Evolutionary conservation across 108 stramenopile species (phyloP), one percentile per base, ranked within the genome.

Genomic region (Bacterosira constricta): DNA sequence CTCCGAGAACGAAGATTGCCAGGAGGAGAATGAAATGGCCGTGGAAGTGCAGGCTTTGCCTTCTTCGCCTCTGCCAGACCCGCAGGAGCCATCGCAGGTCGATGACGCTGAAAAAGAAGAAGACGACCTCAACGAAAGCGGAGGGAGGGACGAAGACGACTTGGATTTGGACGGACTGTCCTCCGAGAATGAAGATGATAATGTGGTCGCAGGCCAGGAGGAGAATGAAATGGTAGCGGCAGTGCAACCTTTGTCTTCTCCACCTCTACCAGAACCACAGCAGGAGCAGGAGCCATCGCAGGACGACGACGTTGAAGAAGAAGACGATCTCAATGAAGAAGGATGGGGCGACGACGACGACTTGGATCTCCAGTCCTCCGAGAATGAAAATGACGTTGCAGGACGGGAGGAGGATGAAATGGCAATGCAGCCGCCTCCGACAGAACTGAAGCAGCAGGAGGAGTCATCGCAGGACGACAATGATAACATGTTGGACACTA

Each of bases 341-440:
- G 55, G 55, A 31, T 56, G 55, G 55, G 55, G 32, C 30, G 55
- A 56, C 9, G 55, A 56, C 32, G 55, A 56, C 5, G 31, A 56
- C 32, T 35, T 56, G 30, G 41, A 3, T 42, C 8, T 42, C 12
- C 15, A 3, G 4, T 42, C 17, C 15, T n/a, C 12, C 17, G 41
- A 42, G 9, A 9, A 42, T 11, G 41, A 42, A 42, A 3, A 42
- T 4, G 2, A n/a, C n/a, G n/a, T n/a, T n/a, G n/a, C n/a, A n/a
- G n/a, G n/a, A n/a, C n/a, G n/a, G n/a, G n/a, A n/a, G n/a, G n/a
- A n/a, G n/a, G n/a, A n/a, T n/a, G n/a, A n/a, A n/a, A n/a, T n/a
- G n/a, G n/a, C n/a, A n/a, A n/a, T n/a, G n/a, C n/a, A n/a, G n/a
- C n/a, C n/a, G n/a, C n/a, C n/a, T n/a, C n/a, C n/a, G n/a, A n/a